phyloP scores from a whole-genome alignment of 2,329 filamentous ascomycete species.

The Geosmithia flava region DNA sequence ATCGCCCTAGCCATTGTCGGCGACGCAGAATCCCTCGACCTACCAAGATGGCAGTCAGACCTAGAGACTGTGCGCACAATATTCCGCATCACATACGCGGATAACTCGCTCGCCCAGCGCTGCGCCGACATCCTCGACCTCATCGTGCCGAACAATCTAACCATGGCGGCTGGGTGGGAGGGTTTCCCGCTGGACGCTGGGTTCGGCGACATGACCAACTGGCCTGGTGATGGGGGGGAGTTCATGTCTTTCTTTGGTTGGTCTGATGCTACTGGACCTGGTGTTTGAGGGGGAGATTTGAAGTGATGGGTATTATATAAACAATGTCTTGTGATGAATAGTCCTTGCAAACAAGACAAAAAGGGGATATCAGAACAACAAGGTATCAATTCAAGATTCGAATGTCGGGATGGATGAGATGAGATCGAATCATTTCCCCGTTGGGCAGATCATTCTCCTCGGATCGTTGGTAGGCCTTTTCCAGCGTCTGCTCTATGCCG shows the following conservation, averaged over 20 bases:
- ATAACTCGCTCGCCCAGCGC: conserved; percentile 12
- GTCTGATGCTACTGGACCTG: conserved; percentile 4
- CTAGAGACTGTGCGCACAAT: conserved; percentile 13
- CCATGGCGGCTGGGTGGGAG: conserved; percentile 3
- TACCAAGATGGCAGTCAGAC: conserved; percentile 13
- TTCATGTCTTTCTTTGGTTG: conserved; percentile 10
- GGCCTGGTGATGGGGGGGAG: conserved; percentile 9
- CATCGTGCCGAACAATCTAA: conserved; percentile 6
- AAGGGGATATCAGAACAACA: too few relatives aligned
- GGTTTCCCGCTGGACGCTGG: conserved; percentile 8
- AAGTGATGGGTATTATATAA: too few relatives aligned
- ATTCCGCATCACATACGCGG: conserved; percentile 9
- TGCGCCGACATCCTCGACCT: conserved; percentile 15
- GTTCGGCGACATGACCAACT: conserved; percentile 12
- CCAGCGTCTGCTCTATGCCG: conserved; percentile 12
- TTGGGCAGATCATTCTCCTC: conserved; percentile 17
- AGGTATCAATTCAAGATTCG: conserved; percentile 10
- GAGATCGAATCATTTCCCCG: conserved; percentile 10
- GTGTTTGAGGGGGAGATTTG: not conserved
- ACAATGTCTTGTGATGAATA: too few relatives aligned
- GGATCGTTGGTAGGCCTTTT: conserved; percentile 10
- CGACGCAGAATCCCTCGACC: conserved; percentile 11
- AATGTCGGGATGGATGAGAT: conserved; percentile 11
- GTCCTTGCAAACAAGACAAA: too few relatives aligned
- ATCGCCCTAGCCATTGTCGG: conserved; percentile 14